Evolutionary conservation across 1,139 yeast species (phyloP), one percentile per base, ranked within the genome.

Genomic region (Saccharomyces pastorianus): DNA sequence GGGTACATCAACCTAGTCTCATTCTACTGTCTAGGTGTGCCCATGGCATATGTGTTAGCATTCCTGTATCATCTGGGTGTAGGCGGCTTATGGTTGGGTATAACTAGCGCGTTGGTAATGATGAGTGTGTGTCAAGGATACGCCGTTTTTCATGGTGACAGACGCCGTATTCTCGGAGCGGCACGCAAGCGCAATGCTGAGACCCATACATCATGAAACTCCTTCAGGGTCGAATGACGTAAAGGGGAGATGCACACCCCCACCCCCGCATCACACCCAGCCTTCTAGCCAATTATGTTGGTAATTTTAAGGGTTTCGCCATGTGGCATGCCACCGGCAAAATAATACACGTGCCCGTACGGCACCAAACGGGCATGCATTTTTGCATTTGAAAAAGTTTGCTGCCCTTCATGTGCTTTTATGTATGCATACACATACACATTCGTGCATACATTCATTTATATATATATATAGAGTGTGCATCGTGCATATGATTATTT

Each of bases 41-140:
- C 97, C 3, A 67, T 87, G 54, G 88, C 95, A 0, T 72, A 85
- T 50, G 63, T 77, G 3, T 71, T 89, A 49, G 81, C 90, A 31
- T 85, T 86, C 64, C 65, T 73, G n/a, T 72, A 71, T 23, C 76
- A 77, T 38, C 71, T 85, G 50, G 74, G 76, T 13, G 84, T 57
- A 76, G 83, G 67, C 84, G 98, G 98, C 0, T 74, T 91, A 54
- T 91, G 98, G 98, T 60, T 81, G 11, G 97, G 96, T 9, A 81
- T 89, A 49, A 86, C 89, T 0, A 68, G 82, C 51, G 97, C 96
- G 0, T 76, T 91, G 73, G 65, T 81, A 29, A 66, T 82, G 49
- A 89, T 91, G 65, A 86, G 88, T 6, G 52, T 78, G 1, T 74
- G 79, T 28, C 96, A 91, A 66, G 68, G 74, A 4, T 73, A 70